A percentile compares a stretch with the other conserved stretches of the same genome.
Conservation (phyloP, 2,329 filamentous ascomycete species). For the Clathrospora elynae region DNA sequence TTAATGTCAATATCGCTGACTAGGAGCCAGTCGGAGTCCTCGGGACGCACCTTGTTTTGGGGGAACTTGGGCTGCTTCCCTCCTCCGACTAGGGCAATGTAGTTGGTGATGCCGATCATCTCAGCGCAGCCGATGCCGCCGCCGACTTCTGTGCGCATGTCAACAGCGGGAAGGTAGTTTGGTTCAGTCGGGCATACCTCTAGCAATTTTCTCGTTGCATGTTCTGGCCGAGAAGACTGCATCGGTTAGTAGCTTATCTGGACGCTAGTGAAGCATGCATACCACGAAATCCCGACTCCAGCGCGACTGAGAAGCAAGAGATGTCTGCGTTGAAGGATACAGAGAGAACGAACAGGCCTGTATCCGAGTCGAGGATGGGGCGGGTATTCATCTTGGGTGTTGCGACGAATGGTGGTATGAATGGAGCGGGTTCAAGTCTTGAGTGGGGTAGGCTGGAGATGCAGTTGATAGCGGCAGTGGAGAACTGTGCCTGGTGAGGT, state of each 20-base stretch:
- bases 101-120: constrained; percentile 87
- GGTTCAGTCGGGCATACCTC: constrained; percentile 26
- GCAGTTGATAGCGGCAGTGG: constrained; percentile 9
- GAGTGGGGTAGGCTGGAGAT: constrained; percentile 24
- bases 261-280: constrained; percentile 45
- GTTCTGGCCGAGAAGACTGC: constrained; percentile 40
- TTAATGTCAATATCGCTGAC: constrained; percentile 35
- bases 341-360: constrained; percentile 76
- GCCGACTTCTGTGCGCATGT: constrained; percentile 40
- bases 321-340: constrained; percentile 84
- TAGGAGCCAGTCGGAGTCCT: constrained; percentile 34
- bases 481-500: constrained; percentile 7
- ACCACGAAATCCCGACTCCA: constrained; percentile 87
- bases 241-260: constrained; percentile 16
- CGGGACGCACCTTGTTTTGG: constrained; percentile 72
- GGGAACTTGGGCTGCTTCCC: constrained; percentile 84
- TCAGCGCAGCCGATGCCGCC: constrained; percentile 81
- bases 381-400: constrained; percentile 77
- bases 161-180: constrained; percentile 12
- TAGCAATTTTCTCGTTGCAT: constrained; percentile 38
- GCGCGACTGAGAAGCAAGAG: constrained; percentile 83
- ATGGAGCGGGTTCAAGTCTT: neutral
- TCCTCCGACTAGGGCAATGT: constrained; percentile 86
- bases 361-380: constrained; percentile 78
- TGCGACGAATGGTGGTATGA: neutral